Evolutionary conservation across 73 alveolate genomes (phyloP).

Genomic region (Diophrys sp.): DNA sequence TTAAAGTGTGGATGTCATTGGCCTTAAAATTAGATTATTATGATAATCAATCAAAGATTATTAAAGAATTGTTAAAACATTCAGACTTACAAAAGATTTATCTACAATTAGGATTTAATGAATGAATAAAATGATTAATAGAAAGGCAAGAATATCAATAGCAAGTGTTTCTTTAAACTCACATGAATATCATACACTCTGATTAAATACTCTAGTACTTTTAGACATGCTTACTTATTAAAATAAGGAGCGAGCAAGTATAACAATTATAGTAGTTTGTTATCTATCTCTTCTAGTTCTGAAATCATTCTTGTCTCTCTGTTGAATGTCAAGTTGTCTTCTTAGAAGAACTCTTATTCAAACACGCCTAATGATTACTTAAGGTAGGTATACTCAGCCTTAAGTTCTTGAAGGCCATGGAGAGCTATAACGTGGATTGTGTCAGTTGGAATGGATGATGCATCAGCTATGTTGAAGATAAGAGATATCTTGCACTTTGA

Average conservation of each 20-base stretch:
- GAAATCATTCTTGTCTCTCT: constrained; percentile 30
- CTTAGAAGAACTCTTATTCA: constrained; percentile 17
- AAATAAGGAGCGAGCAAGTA: constrained; percentile 27
- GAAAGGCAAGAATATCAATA: constrained; percentile 39
- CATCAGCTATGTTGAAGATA: constrained; percentile 51
- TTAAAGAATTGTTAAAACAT: too few species aligned
- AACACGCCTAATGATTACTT: not conserved
- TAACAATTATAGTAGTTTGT: constrained; percentile 9
- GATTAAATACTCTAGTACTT: constrained; percentile 46
- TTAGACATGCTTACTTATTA: constrained; percentile 20
- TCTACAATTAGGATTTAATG: too few species aligned
- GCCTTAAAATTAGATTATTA: too few species aligned
- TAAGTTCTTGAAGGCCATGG: constrained; percentile 37
- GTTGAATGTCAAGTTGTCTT: constrained; percentile 24
- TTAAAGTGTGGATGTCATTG: too few species aligned
- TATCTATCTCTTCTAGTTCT: constrained; percentile 16
- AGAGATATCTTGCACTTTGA: constrained; percentile 42
- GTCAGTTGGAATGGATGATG: constrained; percentile 43
- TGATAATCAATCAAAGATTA: too few species aligned
- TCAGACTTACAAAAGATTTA: too few species aligned
- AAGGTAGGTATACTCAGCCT: constrained; percentile 6
- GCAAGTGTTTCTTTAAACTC: constrained; percentile 24
- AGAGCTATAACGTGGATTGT: constrained; percentile 29
- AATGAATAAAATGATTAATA: too few species aligned
- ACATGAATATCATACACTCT: constrained; percentile 61